phyloP scores from a whole-genome alignment of 805 yeast species.

The Yarrowia hollandica region DNA sequence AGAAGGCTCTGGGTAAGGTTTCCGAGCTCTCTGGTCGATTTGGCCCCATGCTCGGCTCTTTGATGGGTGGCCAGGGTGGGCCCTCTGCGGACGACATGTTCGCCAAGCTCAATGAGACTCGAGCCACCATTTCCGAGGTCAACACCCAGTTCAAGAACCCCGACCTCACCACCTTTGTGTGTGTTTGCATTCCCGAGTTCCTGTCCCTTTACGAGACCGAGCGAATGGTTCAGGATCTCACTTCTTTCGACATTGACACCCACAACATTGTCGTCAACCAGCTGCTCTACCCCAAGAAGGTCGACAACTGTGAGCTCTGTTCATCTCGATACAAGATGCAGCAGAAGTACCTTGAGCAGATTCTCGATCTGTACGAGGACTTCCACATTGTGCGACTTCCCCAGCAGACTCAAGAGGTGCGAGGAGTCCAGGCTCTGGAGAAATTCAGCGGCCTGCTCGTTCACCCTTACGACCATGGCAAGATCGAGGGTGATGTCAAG shows the following conservation, averaged over 20 bases:
- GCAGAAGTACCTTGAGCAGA: conserved; percentile 89
- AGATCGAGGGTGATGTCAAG: too few relatives aligned
- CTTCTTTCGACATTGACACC: conserved; percentile 93
- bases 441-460: conserved; percentile 80
- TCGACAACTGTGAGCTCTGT: conserved; percentile 81
- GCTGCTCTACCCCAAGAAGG: conserved; percentile 74
- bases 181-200: conserved; percentile 97
- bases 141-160: conserved; percentile 95
- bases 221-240: conserved; percentile 94
- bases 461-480: conserved; percentile 62
- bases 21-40: conserved; percentile 80
- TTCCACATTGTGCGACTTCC: conserved; percentile 97
- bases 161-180: conserved; percentile 85
- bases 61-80: conserved; percentile 58
- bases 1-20: conserved; percentile 81
- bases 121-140: conserved; percentile 79
- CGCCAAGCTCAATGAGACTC: conserved; percentile 74
- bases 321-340: conserved; percentile 94
- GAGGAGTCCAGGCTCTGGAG: conserved; percentile 85
- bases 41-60: conserved; percentile 83
- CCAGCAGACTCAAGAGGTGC: conserved; percentile 87
- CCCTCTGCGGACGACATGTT: conserved; percentile 64
- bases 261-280: conserved; percentile 96
- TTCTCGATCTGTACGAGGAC: conserved; percentile 94
- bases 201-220: conserved; percentile 95